A percentile compares a stretch with the other conserved stretches of the same genome.
These are phyloP conservation scores for Aspergillus hiratsukae DNA, from an alignment of 2,329 filamentous ascomycete species.

Conservation along the genomic window DNA sequence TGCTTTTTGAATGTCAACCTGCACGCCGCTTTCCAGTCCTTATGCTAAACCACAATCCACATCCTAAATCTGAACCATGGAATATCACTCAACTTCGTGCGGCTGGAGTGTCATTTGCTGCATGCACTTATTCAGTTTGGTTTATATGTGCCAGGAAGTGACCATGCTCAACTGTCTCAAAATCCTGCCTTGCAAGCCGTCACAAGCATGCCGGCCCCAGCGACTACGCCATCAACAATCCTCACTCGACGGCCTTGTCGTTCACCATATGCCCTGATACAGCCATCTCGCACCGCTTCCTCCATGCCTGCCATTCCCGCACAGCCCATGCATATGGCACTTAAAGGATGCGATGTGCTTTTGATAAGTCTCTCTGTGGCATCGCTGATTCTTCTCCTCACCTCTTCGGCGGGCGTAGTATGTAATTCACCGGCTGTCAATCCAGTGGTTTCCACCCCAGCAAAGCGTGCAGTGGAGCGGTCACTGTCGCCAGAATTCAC, in stretches of 20 bases:
- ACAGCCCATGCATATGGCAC: constrained; percentile 77
- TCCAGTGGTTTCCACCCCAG: constrained; percentile 77
- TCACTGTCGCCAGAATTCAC: constrained; percentile 43
- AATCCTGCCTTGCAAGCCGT: constrained; percentile 36
- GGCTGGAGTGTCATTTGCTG: not conserved
- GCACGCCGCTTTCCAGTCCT: not conserved
- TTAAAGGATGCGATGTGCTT: constrained; percentile 47
- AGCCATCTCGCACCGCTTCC: constrained; percentile 66
- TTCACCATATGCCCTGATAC: constrained; percentile 60
- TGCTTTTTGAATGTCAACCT: not conserved
- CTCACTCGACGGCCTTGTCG: constrained; percentile 55
- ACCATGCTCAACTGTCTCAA: constrained; percentile 10
- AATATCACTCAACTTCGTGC: not conserved
- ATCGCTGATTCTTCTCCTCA: constrained; percentile 61
- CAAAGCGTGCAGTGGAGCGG: constrained; percentile 53
- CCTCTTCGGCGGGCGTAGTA: constrained; percentile 58
- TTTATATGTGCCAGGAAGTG: not conserved
- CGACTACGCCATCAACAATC: constrained; percentile 66
- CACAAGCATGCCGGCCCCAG: constrained; percentile 33
- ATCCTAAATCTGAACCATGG: not conserved
- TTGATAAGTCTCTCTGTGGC: constrained; percentile 65
- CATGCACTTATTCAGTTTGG: not conserved
- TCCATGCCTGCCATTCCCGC: constrained; percentile 89
- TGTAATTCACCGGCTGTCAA: constrained; percentile 78
- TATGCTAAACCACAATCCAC: not conserved